Evolutionary conservation across 768 basidiomycete species (phyloP), one percentile per base, ranked within the genome.

Genomic region (Mycena leptocephala): DNA sequence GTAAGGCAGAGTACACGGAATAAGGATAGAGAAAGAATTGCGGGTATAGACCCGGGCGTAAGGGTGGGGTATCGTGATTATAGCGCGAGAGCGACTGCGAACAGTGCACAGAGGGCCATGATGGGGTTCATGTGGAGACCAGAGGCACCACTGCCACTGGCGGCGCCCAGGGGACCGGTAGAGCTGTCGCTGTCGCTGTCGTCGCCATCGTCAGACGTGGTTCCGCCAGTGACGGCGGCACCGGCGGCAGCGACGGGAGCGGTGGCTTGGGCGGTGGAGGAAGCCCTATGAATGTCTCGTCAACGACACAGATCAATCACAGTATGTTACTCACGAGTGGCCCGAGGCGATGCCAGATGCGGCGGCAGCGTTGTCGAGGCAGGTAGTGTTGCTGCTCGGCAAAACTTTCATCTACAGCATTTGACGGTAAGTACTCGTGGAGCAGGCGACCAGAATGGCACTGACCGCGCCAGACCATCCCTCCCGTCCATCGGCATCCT

Each of bases 391-490:
- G 78, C 80, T 78, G 79, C 88, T 86, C 55, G 79, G 75, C 30
- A 70, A 80, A 72, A 91, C 83, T 58, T 85, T 87, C 74, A 89
- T 83, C 89, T 90, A 75, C 66, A 73, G 10, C 8, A 20, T 35
- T 39, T 58, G n/a, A 64, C n/a, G 13, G 59, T 67, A 61, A 64
- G 70, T 58, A 70, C 62, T 68, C 66, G 37, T 39, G 13, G 30
- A 41, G n/a, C n/a, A n/a, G 30, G n/a, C n/a, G 77, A 24, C 20
- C 41, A 18, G 32, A 33, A 14, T 75, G 37, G 20, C 22, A 88
- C 92, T 81, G 75, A 95, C 95, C 14, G 77, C 79, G 41, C 85
- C 87, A 77, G 90, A 92, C 95, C 95, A 96, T 4, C 90, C 94
- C 79, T 95, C 94, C 4, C 92, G 81, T 33, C 86, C 90, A 39